Evolutionary conservation across 2,329 filamentous ascomycete species (phyloP), one percentile per base, ranked within the genome.

Genomic region (Clarireedia monteithiana): DNA sequence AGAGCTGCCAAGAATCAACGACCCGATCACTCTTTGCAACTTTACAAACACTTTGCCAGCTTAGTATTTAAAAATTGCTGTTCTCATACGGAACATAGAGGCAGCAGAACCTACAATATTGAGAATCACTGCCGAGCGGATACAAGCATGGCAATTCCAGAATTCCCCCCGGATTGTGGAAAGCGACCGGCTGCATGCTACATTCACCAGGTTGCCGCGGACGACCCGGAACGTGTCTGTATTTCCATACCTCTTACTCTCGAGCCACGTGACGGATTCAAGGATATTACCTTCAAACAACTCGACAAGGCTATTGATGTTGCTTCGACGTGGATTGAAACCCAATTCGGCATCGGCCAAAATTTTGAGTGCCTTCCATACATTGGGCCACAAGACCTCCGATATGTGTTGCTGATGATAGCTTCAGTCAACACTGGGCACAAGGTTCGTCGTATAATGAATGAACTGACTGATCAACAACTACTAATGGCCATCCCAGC

Each of bases 311-410:
- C 61, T 4, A 56, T 63, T 17, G 50, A 63, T 54, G 30, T 46
- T 12, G 55, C 53, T 14, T 62, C 61, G 10, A 48, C 55, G 40
- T 58, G 51, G 44, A n/a, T 63, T 17, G 26, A 57, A 27, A 27
- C 53, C 5, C 2, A 50, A 12, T 2, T 62, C 14, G 50, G 59
- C 9, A 27, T 26, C 27, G 44, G 48, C 12, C 20, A 55, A 17
- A 14, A 48, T 12, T 71, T 71, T 48, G 71, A 70, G 1, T 75
- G 71, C 0, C 67, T 77, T 26, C 71, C 74, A 2, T 78, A 75
- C 60, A 71, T 77, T 53, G 75, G 74, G 0, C 40, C 53, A 9
- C 47, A 56, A 17, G 53, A 56, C 23, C 38, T 50, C 27, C 34
- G 48, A 24, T 56, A 44, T 30, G 44, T 49, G 7, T 17, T 56